phyloP scores from a whole-genome alignment of 2,329 filamentous ascomycete species.

The Botrytis cinerea region DNA sequence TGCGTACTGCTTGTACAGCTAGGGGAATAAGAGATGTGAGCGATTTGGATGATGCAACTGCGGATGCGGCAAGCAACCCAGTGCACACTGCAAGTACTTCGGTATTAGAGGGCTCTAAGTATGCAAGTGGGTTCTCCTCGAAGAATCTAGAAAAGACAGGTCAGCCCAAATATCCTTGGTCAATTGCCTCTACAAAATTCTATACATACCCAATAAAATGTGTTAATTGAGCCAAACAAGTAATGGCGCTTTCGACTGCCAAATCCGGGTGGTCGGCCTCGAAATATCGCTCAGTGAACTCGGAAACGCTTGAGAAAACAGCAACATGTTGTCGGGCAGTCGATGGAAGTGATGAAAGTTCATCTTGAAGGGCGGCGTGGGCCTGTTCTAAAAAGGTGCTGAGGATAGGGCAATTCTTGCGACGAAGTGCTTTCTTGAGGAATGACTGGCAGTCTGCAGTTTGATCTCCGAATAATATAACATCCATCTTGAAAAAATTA shows the following conservation, averaged over 20 bases:
- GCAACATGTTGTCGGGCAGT: constrained; percentile 60
- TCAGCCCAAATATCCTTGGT: not conserved
- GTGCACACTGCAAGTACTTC: constrained; percentile 37
- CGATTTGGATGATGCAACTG: constrained; percentile 38
- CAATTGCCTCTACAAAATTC: not conserved
- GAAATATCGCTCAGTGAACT: constrained; percentile 66
- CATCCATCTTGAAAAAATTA: constrained; percentile 32
- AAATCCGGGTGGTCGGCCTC: constrained; percentile 57
- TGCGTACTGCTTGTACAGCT: constrained; percentile 40
- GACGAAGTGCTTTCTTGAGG: constrained; percentile 28
- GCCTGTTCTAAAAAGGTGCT: constrained; percentile 58
- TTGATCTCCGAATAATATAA: constrained; percentile 33
- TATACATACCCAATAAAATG: constrained; percentile 66
- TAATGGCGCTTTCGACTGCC: constrained; percentile 63
- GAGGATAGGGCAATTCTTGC: constrained; percentile 32
- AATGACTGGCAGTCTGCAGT: constrained; percentile 31
- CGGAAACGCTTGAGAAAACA: constrained; percentile 61
- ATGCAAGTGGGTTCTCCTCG: constrained; percentile 19
- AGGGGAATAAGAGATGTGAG: constrained; percentile 38
- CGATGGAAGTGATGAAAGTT: constrained; percentile 58
- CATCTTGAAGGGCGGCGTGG: constrained; percentile 58
- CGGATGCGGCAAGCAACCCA: constrained; percentile 41
- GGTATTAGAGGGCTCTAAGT: constrained; percentile 18
- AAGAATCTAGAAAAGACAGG: constrained; percentile 18
- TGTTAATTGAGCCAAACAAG: constrained; percentile 64